phyloP scores from a whole-genome alignment of 495 filamentous ascomycete species.

The Staphylotrichum tortipilum region DNA sequence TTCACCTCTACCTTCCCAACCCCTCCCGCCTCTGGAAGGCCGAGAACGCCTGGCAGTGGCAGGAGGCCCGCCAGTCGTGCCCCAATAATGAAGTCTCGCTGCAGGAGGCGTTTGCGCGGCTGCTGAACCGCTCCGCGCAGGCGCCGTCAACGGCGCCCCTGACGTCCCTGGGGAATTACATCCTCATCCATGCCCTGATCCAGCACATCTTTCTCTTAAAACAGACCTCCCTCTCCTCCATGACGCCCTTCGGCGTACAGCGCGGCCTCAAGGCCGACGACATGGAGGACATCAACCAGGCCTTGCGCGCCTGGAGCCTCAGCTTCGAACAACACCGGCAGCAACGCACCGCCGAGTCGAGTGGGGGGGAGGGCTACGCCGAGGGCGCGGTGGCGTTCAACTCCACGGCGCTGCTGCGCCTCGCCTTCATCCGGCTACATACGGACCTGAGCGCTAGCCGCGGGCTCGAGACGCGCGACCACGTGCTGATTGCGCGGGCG shows the following conservation, averaged over 20 bases:
- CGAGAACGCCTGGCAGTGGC: constrained; percentile 42
- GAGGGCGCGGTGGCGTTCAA: constrained; percentile 59
- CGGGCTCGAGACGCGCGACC: constrained; percentile 54
- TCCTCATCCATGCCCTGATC: constrained; percentile 58
- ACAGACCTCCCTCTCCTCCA: constrained; percentile 43
- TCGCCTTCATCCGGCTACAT: constrained; percentile 61
- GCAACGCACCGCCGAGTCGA: constrained; percentile 31
- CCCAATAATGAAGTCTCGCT: constrained; percentile 39
- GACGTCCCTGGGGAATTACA: constrained; percentile 58
- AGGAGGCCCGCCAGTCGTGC: constrained; percentile 36
- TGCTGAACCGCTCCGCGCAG: constrained; percentile 40
- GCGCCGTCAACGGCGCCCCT: constrained; percentile 42
- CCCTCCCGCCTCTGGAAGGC: constrained; percentile 46
- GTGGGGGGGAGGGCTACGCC: constrained; percentile 32
- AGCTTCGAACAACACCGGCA: constrained; percentile 51
- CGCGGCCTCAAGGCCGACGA: constrained; percentile 45
- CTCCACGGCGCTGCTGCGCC: constrained; percentile 53
- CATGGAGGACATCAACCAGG: constrained; percentile 49
- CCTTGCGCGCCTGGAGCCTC: constrained; percentile 54
- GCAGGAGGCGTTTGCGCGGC: constrained; percentile 40
- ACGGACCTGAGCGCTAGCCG: constrained; percentile 56
- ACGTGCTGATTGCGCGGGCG: constrained; percentile 48
- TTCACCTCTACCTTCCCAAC: constrained; percentile 53
- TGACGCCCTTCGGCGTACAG: constrained; percentile 35
- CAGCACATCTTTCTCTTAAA: constrained; percentile 62